Evolutionary conservation across 208 protist genomes (phyloP).

Genomic region (Tritrichomonas foetus): DNA sequence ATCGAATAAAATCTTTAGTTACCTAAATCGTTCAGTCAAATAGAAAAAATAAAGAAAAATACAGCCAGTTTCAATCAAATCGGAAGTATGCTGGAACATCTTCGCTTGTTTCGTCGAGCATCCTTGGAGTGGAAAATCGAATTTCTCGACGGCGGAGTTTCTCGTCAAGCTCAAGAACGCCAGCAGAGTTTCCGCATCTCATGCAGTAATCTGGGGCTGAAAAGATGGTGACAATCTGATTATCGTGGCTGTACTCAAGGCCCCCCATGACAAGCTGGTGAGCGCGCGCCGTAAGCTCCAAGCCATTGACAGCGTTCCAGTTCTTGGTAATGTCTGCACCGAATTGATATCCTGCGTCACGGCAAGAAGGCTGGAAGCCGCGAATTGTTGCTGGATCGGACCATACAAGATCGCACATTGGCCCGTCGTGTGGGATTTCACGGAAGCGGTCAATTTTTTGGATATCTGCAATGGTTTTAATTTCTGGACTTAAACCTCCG

Average conservation of each 20-base stretch:
- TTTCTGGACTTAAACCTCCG: slow-evolving; percentile 68
- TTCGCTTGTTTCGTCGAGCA: background rate
- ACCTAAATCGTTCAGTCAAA: no score
- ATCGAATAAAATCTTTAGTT: no score
- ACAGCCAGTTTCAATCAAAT: no score
- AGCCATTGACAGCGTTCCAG: slow-evolving; percentile 95
- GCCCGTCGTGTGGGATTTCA: slow-evolving; percentile 31
- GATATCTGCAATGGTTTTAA: slow-evolving; percentile 75
- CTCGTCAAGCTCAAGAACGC: slow-evolving; percentile 95
- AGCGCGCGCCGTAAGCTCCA: slow-evolving; percentile 78
- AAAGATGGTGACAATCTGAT: slow-evolving; percentile 96
- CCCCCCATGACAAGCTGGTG: slow-evolving; percentile 68
- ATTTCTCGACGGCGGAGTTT: slow-evolving; percentile 71
- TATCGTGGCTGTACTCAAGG: slow-evolving; percentile 93
- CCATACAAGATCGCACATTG: slow-evolving; percentile 56
- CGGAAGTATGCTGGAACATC: background rate
- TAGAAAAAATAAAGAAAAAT: no score
- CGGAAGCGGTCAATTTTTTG: slow-evolving; percentile 67
- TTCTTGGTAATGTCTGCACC: slow-evolving; percentile 92
- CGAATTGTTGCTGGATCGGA: background rate
- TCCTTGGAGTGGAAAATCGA: background rate
- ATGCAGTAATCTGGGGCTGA: slow-evolving; percentile 98
- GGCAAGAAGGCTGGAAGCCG: slow-evolving; percentile 87
- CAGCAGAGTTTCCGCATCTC: slow-evolving; percentile 63
- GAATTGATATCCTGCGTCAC: slow-evolving; percentile 78